These are phyloP conservation scores for Erodium moschatum DNA, from an alignment of 441 rosid genomes.

Conservation along the genomic window DNA sequence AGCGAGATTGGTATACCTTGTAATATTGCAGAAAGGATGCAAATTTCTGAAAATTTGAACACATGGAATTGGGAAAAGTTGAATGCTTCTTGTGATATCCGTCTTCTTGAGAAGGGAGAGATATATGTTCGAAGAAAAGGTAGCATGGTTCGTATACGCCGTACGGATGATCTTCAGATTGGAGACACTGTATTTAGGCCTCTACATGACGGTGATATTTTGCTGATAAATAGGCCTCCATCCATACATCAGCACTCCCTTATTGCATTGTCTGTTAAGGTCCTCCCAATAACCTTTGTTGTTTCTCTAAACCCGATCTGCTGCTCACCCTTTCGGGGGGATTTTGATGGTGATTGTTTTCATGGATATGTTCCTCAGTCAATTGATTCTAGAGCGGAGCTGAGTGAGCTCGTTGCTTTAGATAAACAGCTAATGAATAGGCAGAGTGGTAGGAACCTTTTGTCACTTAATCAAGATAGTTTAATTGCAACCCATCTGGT, in stretches of 20 bases:
- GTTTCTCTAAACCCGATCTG: slow-evolving; percentile 82
- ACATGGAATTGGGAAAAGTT: slow-evolving; percentile 60
- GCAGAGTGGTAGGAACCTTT: slow-evolving; percentile 76
- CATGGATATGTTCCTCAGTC: slow-evolving; percentile 96
- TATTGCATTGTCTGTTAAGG: slow-evolving; percentile 64
- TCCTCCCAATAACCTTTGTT: slow-evolving; percentile 61
- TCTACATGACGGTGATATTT: slow-evolving; percentile 62
- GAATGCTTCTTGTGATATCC: slow-evolving; percentile 36
- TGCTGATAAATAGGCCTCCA: slow-evolving; percentile 87
- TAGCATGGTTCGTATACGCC: slow-evolving; percentile 36
- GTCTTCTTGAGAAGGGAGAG: slow-evolving; percentile 56
- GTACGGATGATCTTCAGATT: slow-evolving; percentile 39
- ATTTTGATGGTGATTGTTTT: slow-evolving; percentile 94
- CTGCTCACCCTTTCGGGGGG: slow-evolving; percentile 87
- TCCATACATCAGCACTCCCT: slow-evolving; percentile 90
- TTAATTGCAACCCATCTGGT: slow-evolving; percentile 66
- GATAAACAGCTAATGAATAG: slow-evolving; percentile 63
- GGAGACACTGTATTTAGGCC: slow-evolving; percentile 73
- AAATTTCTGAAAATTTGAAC: slow-evolving; percentile 64
- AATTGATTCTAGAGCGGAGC: slow-evolving; percentile 62
- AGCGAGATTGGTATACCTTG: slow-evolving; percentile 83
- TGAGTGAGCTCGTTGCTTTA: slow-evolving; percentile 72
- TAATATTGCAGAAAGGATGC: slow-evolving; percentile 67
- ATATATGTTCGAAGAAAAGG: slow-evolving; percentile 58
- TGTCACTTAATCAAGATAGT: slow-evolving; percentile 77